A percentile compares a stretch with the other conserved stretches of the same genome.
Conservation (phyloP, 257 asterid species). For the Craterostigma plantagineum region DNA sequence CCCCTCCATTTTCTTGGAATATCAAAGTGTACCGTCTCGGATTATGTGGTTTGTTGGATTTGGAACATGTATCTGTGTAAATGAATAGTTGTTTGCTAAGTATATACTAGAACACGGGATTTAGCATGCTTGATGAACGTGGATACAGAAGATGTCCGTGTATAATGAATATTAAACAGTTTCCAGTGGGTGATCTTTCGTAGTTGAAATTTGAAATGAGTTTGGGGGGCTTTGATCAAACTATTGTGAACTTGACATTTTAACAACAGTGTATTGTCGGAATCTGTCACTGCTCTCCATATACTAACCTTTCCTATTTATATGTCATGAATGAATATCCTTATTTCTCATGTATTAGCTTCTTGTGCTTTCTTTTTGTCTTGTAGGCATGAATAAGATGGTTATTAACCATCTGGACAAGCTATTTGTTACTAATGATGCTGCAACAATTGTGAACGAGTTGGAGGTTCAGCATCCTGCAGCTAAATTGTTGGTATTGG, state of each 20-base stretch:
- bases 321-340: neutral
- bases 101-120: no score
- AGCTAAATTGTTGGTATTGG: slow-evolving; percentile 86
- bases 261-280: no score
- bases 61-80: no score
- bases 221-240: no score
- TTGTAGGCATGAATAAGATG: slow-evolving; percentile 92
- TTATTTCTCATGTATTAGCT: neutral
- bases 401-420: slow-evolving; percentile 93
- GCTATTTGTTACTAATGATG: slow-evolving; percentile 89
- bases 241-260: no score
- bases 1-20: no score
- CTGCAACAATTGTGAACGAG: slow-evolving; percentile 84
- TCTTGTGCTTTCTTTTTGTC: slow-evolving; percentile 1
- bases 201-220: no score
- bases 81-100: no score
- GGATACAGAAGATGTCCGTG: neutral
- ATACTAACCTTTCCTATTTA: no score
- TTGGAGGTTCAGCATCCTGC: slow-evolving; percentile 99
- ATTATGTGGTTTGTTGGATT: neutral
- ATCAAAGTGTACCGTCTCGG: neutral
- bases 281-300: no score
- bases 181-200: no score
- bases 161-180: neutral
- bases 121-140: no score